Base-by-base conservation (phyloP, 148 eudicot genomes). In the Rhododendron ferrugineum region DNA sequence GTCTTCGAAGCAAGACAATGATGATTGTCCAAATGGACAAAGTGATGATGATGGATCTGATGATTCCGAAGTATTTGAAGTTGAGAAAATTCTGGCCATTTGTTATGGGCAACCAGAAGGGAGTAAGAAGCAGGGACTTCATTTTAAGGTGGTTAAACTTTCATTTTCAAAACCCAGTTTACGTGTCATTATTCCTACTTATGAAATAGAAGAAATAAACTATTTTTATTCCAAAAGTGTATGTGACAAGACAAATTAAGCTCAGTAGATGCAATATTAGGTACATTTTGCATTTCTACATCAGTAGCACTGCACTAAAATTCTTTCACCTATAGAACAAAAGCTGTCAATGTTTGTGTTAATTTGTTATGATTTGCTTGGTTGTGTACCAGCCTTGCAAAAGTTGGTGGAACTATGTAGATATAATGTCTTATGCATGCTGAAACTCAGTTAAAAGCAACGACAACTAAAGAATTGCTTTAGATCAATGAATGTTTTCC, bases 101-200 rank as follows among this genome's bases (percentile, higher is more conserved):
- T 92, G 96, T 70, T 93, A 93, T 79, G 98, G 98, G 50, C 90
- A 92, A 26, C 98, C 98, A 3, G 90, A 92, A 7, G 76, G 86
- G 6, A 85, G 4, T 3, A 32, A 32, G 0, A 82, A 88, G 5
- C 80, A 50, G 13, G 91, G 92, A 23, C 85, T 97, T 3, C 80
- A 95, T 78, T 85, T 95, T 42, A 93, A 95, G 99, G 99, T 96
- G 87, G 32, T 26, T 8, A 40, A 46, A 13, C 20, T 68, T 32
- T 32, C 16, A 68, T 18, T 30, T 28, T 14, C 64, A 4, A 15
- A 37, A 5, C 60, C 28, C 5, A 6, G 28, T 22, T 20, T 18
- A 22, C 0, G 22, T 23, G 44, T 82, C 66, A 56, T 6, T n/a
- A 37, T 37, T 1, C 42, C 16, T 36, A 64, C 58, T 64, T 34